Percentiles rank a stretch among this genome's conserved stretches.
phyloP scores from a whole-genome alignment of 2,329 filamentous ascomycete species.

The Ceratocystis cubensis region DNA sequence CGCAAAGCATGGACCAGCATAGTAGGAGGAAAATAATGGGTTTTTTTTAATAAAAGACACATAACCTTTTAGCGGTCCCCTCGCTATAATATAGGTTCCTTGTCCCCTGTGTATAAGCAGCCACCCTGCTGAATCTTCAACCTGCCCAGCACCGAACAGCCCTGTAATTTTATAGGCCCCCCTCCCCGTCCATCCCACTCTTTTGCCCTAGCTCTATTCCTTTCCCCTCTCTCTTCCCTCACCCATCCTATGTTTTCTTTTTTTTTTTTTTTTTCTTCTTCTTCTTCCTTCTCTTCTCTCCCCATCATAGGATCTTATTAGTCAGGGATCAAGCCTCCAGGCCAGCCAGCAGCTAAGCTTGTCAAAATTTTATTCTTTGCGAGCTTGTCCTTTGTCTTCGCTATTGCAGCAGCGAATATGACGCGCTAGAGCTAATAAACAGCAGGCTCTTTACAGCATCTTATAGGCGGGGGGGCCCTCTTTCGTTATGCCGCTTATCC shows the following conservation, averaged over 20 bases:
- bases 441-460: too few species aligned
- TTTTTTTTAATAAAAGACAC: background rate
- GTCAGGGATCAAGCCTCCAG: background rate
- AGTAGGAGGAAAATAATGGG: background rate
- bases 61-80: background rate
- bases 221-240: background rate
- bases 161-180: background rate
- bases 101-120: background rate
- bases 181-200: background rate
- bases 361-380: background rate
- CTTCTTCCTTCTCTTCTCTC: background rate
- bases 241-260: background rate
- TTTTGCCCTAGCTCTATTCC: background rate
- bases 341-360: background rate
- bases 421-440: too few species aligned
- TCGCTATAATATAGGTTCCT: background rate
- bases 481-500: too few species aligned
- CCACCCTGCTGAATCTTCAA: background rate
- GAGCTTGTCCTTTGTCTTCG: too few species aligned
- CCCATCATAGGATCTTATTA: background rate
- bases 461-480: too few species aligned
- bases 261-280: background rate
- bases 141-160: background rate
- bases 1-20: conserved; percentile 7
- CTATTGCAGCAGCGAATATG: too few species aligned